A percentile compares a stretch with the other conserved stretches of the same genome.
These are phyloP conservation scores for Agapanthus africanus DNA, from an alignment of 106 monocot species.

Conservation along the genomic window DNA sequence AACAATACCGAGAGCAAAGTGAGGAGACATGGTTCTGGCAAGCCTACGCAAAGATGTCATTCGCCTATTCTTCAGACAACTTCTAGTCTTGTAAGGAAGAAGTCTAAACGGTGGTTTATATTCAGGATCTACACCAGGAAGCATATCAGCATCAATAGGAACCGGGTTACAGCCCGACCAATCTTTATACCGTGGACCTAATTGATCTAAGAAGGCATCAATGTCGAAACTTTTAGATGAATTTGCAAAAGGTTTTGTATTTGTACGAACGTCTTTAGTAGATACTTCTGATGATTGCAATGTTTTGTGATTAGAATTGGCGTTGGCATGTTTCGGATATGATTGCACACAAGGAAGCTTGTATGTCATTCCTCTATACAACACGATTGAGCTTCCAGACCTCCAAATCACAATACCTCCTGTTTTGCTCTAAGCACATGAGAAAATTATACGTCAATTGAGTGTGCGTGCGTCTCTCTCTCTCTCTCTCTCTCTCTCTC, in stretches of 20 bases:
- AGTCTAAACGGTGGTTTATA: conserved; percentile 79
- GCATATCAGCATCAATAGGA: conserved; percentile 94
- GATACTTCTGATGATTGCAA: conserved; percentile 4
- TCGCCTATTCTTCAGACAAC: conserved; percentile 40
- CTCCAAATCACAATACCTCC: conserved; percentile 97
- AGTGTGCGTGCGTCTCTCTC: not conserved
- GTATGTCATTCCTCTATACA: conserved; percentile 86
- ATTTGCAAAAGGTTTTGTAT: not conserved
- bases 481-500: no score
- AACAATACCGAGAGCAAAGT: conserved; percentile 81
- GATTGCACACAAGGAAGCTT: conserved; percentile 62
- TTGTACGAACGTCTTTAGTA: conserved; percentile 2
- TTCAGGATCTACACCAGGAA: conserved; percentile 60
- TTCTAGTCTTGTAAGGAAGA: conserved; percentile 63
- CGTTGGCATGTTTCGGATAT: conserved; percentile 29
- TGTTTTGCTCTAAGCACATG: conserved; percentile 53
- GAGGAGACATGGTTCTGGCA: conserved; percentile 80
- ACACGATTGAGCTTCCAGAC: conserved; percentile 82
- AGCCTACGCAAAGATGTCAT: conserved; percentile 78
- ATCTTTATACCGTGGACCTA: conserved; percentile 81
- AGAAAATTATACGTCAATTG: conserved; percentile 1
- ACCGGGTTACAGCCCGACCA: conserved; percentile 77
- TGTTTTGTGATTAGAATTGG: conserved; percentile 2
- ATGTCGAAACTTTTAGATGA: conserved; percentile 33
- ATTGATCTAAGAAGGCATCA: conserved; percentile 60